Evolutionary conservation across 2,329 filamentous ascomycete genomes (phyloP).

Genomic region (Endoconidiophora polonica): DNA sequence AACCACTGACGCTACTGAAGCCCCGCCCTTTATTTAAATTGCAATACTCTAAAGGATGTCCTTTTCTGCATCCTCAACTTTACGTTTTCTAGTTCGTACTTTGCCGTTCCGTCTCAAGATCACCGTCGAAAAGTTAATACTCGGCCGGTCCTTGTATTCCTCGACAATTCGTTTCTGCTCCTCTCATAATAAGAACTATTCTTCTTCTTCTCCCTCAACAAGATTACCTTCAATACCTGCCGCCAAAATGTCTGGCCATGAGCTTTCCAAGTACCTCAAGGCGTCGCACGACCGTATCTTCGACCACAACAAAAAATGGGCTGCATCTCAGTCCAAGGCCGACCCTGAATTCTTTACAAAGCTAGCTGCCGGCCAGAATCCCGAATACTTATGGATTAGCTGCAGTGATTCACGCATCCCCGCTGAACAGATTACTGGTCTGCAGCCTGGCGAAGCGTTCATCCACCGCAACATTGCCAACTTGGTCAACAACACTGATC

Average conservation of each 20-base stretch:
- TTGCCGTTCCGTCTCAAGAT: background rate
- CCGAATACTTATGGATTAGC: constrained; percentile 73
- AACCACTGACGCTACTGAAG: no score
- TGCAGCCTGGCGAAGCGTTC: constrained; percentile 80
- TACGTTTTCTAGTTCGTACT: background rate
- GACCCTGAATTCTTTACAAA: constrained; percentile 51
- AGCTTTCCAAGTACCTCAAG: constrained; percentile 31
- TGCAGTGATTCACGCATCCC: constrained; percentile 84
- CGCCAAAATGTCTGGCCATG: constrained; percentile 4
- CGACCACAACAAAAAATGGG: constrained; percentile 52
- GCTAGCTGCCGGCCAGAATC: constrained; percentile 46
- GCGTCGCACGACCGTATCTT: constrained; percentile 52
- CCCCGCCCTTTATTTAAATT: background rate
- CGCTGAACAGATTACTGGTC: constrained; percentile 71
- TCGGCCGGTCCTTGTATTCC: background rate
- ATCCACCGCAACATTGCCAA: constrained; percentile 94
- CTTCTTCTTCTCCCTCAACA: background rate
- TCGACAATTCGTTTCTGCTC: background rate
- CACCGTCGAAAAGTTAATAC: background rate
- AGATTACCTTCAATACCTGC: background rate
- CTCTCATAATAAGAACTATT: background rate
- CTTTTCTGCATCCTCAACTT: background rate
- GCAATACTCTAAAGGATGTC: background rate
- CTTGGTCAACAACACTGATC: constrained; percentile 61
- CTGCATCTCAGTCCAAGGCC: constrained; percentile 35